Evolutionary conservation across 352 stramenopile genomes (phyloP).

Genomic region (Blastocystis sp.): DNA sequence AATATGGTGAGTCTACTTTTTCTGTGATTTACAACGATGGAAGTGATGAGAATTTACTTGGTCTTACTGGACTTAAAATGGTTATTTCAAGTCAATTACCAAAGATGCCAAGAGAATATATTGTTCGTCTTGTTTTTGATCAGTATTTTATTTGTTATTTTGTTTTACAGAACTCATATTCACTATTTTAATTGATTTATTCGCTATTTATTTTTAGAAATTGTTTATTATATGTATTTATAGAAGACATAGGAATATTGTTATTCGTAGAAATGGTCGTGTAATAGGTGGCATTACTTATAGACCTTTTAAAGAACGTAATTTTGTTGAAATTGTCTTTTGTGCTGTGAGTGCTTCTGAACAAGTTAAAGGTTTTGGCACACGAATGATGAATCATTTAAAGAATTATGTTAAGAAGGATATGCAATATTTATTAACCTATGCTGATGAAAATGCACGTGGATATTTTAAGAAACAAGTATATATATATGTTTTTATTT

Average conservation of each 20-base stretch:
- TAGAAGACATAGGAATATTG: slow-evolving; percentile 62
- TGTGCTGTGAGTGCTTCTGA: slow-evolving; percentile 84
- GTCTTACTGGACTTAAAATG: slow-evolving; percentile 74
- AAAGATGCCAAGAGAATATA: slow-evolving; percentile 96
- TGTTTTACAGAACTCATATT: slow-evolving; percentile 14
- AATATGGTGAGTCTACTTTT: slow-evolving; percentile 33
- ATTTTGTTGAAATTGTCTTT: slow-evolving; percentile 98
- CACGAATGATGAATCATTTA: slow-evolving; percentile 93
- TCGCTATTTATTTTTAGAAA: slow-evolving; percentile 2
- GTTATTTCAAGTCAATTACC: slow-evolving; percentile 41
- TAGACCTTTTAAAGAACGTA: slow-evolving; percentile 67
- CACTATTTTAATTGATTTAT: slow-evolving; percentile 2
- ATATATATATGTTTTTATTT: no score
- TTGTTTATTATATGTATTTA: not conserved
- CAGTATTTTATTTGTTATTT: slow-evolving; percentile 51
- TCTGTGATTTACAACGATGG: slow-evolving; percentile 63
- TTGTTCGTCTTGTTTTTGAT: slow-evolving; percentile 92
- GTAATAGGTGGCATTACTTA: slow-evolving; percentile 95
- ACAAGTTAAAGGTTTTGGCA: slow-evolving; percentile 76
- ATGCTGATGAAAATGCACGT: slow-evolving; percentile 36
- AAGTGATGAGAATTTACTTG: slow-evolving; percentile 58
- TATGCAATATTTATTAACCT: slow-evolving; percentile 29
- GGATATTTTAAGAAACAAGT: slow-evolving; percentile 38
- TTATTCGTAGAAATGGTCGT: slow-evolving; percentile 67
- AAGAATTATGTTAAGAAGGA: slow-evolving; percentile 79